A percentile compares a stretch with the other conserved stretches of the same genome.
Conservation (phyloP, 176 grass and related monocot species). For the Oryza meridionalis region DNA sequence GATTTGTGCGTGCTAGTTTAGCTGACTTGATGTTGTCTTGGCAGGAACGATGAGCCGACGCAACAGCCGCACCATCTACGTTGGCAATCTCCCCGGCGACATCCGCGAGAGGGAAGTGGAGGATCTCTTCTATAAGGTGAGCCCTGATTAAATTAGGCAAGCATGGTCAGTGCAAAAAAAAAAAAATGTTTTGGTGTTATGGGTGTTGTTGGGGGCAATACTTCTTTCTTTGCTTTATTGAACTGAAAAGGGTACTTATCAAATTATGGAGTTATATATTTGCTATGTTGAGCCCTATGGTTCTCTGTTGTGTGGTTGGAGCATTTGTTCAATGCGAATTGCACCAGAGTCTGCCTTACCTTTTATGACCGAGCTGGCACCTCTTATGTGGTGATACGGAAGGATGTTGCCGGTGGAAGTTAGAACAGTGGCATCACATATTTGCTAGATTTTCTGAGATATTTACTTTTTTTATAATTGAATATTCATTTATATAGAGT, state of each 20-base stretch:
- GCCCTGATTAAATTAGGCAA: conserved; percentile 1
- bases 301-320: background rate
- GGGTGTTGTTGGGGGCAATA: background rate
- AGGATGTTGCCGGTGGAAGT: background rate
- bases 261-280: too few species aligned
- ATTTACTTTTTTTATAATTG: background rate
- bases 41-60: conserved; percentile 73
- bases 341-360: too few species aligned
- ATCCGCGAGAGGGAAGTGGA: conserved; percentile 81
- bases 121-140: conserved; percentile 90
- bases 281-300: background rate
- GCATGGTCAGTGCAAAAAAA: too few species aligned
- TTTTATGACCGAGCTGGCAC: too few species aligned
- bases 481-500: conserved; percentile 12
- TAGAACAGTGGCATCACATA: background rate
- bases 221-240: too few species aligned
- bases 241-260: too few species aligned
- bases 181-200: too few species aligned
- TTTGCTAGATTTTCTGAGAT: background rate
- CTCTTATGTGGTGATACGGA: conserved; percentile 3
- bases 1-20: background rate
- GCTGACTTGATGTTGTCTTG: background rate
- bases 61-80: conserved; percentile 73
- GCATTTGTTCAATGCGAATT: background rate
- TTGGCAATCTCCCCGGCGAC: conserved; percentile 88